Evolutionary conservation across 148 eudicot genomes (phyloP), one percentile per base, ranked within the genome.

Genomic region (Rhododendron ferrugineum): DNA sequence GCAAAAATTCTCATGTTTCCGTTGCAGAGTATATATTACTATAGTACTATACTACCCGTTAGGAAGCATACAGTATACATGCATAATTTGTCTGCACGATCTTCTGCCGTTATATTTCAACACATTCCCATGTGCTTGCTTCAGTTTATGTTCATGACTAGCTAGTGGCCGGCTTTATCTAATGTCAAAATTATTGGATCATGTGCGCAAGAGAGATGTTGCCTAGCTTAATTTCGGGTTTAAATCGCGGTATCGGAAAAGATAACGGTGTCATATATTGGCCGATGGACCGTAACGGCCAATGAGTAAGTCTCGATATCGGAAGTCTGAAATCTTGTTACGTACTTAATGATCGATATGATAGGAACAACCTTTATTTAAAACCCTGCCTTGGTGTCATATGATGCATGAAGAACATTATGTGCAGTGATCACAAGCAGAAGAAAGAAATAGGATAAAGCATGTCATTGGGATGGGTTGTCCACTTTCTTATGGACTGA

Each of bases 41-140:
- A n/a, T n/a, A n/a, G 22, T 22, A 22, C 2, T 23, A 60, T 30
- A 30, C 37, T 13, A 70, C 37, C 20, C 15, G 20, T 32, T 85
- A 32, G 52, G 78, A 68, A 75, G 81, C 79, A 54, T 26, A 11
- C 37, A 20, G 75, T 42, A 73, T 73, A 82, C 72, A 74, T 56
- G 44, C 44, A 40, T 73, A 22, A 52, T 72, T 64, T 86, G 85
- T 82, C 85, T 82, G 82, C 50, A 76, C 42, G 42, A 40, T 40
- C 26, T 76, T 40, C 81, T 74, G 16, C 18, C 60, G 73, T 44
- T 32, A 56, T 62, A 40, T 76, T 4, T 6, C 23, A 76, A 47
- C 85, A 82, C 64, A 23, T 60, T 49, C 85, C 82, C 88, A 86
- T 86, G 88, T 82, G 88, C 85, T 46, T 62, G 62, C 23, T 22